Evolutionary conservation across 2,329 filamentous ascomycete species (phyloP), one percentile per base, ranked within the genome.

Genomic region (Venturia aucupariae): DNA sequence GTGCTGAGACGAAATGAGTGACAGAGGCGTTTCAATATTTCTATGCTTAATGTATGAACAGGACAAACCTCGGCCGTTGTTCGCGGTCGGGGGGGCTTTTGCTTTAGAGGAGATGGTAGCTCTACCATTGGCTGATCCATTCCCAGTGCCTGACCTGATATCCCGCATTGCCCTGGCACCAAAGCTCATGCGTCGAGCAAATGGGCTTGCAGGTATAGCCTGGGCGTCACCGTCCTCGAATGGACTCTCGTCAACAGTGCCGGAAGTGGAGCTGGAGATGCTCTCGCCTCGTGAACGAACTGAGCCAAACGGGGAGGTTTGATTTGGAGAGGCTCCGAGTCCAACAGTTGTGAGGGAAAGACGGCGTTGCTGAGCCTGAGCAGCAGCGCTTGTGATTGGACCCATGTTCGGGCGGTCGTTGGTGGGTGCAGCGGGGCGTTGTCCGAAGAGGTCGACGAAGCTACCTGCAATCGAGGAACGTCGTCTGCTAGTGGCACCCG

Each of bases 131-230:
- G 70, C 72, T 71, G 73, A 72, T 67, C 69, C 69, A 62, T 68
- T 69, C 38, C 69, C 69, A 60, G 66, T 67, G 54, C 67, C 48
- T 64, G 35, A 48, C 51, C 46, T 64, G 24, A 90, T 84, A 76
- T 86, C 87, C 70, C 86, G 83, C 75, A 92, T 81, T 68, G 90
- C 90, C 74, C 91, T 86, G 67, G 89, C 88, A 67, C 93, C 92
- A 72, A 96, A 95, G 77, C 92, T 97, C 80, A 96, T 87, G 66
- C 92, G 89, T 69, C 92, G 88, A 66, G 84, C 84, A 73, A 92
- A 93, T 41, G 92, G 90, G 15, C 89, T 90, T 63, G 80, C 83
- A 41, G 90, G 87, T 19, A 83, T 81, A n/a, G 79, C 75, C 46
- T 80, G 76, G 63, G 80, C 77, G 66, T 92, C 89, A 67, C 90